Base-by-base conservation (phyloP, 2,329 filamentous ascomycete genomes). In the Aureobasidium musti region DNA sequence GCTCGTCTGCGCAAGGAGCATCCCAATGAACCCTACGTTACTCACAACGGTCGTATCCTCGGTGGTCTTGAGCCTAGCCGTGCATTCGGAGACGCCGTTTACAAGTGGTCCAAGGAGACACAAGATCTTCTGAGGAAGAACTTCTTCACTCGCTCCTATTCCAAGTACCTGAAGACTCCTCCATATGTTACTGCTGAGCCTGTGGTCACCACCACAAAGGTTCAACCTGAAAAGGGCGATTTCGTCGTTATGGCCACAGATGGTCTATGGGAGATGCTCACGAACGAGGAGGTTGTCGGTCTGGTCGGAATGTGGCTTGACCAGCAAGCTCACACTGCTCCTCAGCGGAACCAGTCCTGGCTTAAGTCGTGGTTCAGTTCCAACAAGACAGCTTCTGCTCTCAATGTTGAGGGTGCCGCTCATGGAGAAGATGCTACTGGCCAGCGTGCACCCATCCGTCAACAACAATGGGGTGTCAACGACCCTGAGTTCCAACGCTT, bases 241-340 rank as follows among this genome's bases (percentile, higher is more conserved):
- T 99, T 99, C 73, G 83, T 99, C 14, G 94, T 99, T 69, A 89
- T 99, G 83, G 95, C 95, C 26, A 97, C 95, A 0, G 95, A 99
- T 75, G 95, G 95, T 4, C 84, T 99, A 0, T 99, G 95, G 95
- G 95, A 99, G 79, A 98, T 98, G 95, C 84, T 99, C 69, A 97
- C 92, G 56, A 99, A 98, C 73, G 95, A 99, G 76, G 95, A 99
- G 81, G 95, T 97, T 1, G 91, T 99, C 60, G 95, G 95, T 0
- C 86, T 99, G 2, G 95, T 99, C 5, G 96, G 94, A 19, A 92
- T 96, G 77, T 99, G 95, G 95, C 87, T 99, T 56, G 95, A 99
- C 77, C 87, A 86, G 26, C 90, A 97, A 76, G 80, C 81, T 41
- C 47, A 74, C 75, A 6, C 52, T 23, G 28, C 39, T 11, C 50